Base-by-base conservation (phyloP, 768 basidiomycete genomes). In the Mycena indigotica region DNA sequence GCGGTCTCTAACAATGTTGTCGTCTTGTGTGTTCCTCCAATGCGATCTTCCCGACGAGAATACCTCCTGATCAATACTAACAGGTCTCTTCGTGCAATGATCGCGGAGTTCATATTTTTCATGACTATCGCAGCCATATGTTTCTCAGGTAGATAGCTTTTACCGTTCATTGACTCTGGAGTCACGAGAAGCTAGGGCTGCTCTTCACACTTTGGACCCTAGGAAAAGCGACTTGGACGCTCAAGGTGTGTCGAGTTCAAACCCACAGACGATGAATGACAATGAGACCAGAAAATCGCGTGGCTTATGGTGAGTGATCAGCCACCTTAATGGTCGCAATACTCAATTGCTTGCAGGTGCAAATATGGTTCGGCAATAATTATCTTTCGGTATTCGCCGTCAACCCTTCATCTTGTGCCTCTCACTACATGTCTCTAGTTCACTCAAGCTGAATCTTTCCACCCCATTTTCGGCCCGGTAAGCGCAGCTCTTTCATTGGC, bases 21-120 rank as follows among this genome's bases (percentile, higher is more conserved):
- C 28, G 80, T 94, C 28, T 69, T 94, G 91, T 92, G 70, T 58
- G 87, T 68, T 41, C 17, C 26, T 41, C 55, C n/a, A n/a, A n/a
- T n/a, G n/a, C n/a, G n/a, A 35, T 4, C 6, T 5, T 48, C 13
- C 1, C 16, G 5, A 23, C 17, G 3, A 1, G 16, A 15, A 24
- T 49, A 48, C 24, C 21, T 15, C 32, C 17, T 4, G 4, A 15
- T 29, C 26, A n/a, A 29, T 26, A 26, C 19, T 35, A 39, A 23
- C 61, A 93, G 91, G 48, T 86, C 91, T 3, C 73, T 93, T 28
- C 86, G 88, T 6, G 90, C 86, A 6, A 94, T 94, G 91, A 86
- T 90, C 28, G 77, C 81, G 0, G 87, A 92, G 61, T 92, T 91
- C 65, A 69, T 87, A 8, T 86, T 89, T 71, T 93, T 93, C 74